A percentile compares a stretch with the other conserved stretches of the same genome.
Evolutionary conservation across 768 basidiomycete species (phyloP).

Genomic region (Podaxis mareebaensis): DNA sequence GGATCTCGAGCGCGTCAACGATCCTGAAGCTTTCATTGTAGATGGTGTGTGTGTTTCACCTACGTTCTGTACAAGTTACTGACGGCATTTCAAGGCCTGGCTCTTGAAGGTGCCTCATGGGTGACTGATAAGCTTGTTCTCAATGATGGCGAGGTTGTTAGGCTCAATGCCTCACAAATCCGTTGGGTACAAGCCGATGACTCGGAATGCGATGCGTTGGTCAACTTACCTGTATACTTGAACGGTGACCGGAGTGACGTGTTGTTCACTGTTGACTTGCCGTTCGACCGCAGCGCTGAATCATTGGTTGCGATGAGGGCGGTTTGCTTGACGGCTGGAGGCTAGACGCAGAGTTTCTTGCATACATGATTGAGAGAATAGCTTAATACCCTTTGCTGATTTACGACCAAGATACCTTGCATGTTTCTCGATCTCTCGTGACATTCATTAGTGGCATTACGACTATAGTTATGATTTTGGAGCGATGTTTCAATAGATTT

Average conservation of each 20-base stretch:
- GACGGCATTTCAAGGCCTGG: slow-evolving; percentile 58
- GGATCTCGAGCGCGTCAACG: slow-evolving; percentile 79
- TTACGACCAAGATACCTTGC: slow-evolving; percentile 7
- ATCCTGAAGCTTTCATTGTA: slow-evolving; percentile 79
- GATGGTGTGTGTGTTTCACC: slow-evolving; percentile 61
- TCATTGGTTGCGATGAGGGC: slow-evolving; percentile 83
- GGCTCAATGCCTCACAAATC: slow-evolving; percentile 80
- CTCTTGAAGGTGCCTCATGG: slow-evolving; percentile 87
- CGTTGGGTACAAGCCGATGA: slow-evolving; percentile 76
- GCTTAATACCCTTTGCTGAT: slow-evolving; percentile 2
- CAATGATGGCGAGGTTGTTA: slow-evolving; percentile 82
- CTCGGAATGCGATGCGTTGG: slow-evolving; percentile 39
- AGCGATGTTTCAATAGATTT: slow-evolving; percentile 11
- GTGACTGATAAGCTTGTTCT: slow-evolving; percentile 64
- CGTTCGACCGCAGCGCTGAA: slow-evolving; percentile 67
- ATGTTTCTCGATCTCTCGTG: neutral
- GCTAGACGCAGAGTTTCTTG: slow-evolving; percentile 34
- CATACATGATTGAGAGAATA: neutral
- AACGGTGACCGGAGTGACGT: slow-evolving; percentile 89
- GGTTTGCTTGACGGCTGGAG: slow-evolving; percentile 86
- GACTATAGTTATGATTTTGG: neutral
- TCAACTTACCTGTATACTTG: slow-evolving; percentile 90
- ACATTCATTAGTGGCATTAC: neutral
- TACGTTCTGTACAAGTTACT: slow-evolving; percentile 10
- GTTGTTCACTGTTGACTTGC: slow-evolving; percentile 85